phyloP scores from a whole-genome alignment of 1,284 basidiomycete genomes.

The Spongispora temasekensis region DNA sequence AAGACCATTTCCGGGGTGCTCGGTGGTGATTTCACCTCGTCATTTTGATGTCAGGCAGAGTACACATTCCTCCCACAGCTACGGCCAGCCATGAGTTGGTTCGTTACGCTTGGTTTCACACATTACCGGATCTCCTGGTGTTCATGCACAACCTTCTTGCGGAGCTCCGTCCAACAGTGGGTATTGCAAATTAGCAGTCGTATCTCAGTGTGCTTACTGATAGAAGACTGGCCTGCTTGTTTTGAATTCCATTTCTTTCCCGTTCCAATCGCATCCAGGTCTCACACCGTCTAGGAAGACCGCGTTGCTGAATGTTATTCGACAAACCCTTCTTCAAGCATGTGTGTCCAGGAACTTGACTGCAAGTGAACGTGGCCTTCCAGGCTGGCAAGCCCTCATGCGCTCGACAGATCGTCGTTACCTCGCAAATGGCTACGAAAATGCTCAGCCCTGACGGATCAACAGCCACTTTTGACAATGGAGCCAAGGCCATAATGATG shows the following conservation, averaged over 20 bases:
- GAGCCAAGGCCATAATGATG: slow-evolving; percentile 59
- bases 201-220: slow-evolving; percentile 15
- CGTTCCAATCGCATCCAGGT: slow-evolving; percentile 52
- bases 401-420: slow-evolving; percentile 54
- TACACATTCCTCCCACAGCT: slow-evolving; percentile 25
- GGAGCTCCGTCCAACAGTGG: slow-evolving; percentile 49
- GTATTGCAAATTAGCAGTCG: slow-evolving; percentile 20
- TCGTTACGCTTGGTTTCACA: slow-evolving; percentile 39
- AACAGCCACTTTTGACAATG: slow-evolving; percentile 62
- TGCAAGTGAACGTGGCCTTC: slow-evolving; percentile 37
- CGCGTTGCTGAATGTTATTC: slow-evolving; percentile 51
- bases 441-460: slow-evolving; percentile 62
- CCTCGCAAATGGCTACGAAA: slow-evolving; percentile 70
- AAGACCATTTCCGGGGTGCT: slow-evolving; percentile 45
- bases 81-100: slow-evolving; percentile 26
- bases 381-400: slow-evolving; percentile 5
- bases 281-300: slow-evolving; percentile 41
- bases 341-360: slow-evolving; percentile 53
- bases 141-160: slow-evolving; percentile 57
- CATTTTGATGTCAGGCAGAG: slow-evolving; percentile 5
- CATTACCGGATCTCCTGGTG: slow-evolving; percentile 55
- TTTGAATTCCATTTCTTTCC: slow-evolving; percentile 65
- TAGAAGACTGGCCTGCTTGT: slow-evolving; percentile 56
- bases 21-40: slow-evolving; percentile 39
- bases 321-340: slow-evolving; percentile 50